Percentiles rank a stretch among this genome's conserved stretches.
Evolutionary conservation across 805 yeast species (phyloP).

Genomic region (Suhomyces xylopsoci): DNA sequence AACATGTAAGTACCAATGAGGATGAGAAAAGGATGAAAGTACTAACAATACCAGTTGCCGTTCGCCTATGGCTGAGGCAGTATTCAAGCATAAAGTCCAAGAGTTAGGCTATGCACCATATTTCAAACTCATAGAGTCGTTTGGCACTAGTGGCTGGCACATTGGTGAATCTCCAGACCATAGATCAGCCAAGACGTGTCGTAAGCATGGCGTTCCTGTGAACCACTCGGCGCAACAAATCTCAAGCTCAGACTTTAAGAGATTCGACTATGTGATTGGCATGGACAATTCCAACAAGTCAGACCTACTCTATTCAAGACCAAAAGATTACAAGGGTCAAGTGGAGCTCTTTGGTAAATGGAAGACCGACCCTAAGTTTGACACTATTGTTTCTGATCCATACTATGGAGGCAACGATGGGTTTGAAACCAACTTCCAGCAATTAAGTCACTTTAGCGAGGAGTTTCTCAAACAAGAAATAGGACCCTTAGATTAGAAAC

Average conservation of each 20-base stretch:
- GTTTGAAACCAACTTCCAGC: constrained; percentile 75
- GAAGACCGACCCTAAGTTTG: constrained; percentile 49
- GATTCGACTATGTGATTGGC: constrained; percentile 66
- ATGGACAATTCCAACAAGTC: constrained; percentile 64
- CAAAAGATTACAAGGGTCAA: constrained; percentile 46
- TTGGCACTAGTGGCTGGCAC: constrained; percentile 86
- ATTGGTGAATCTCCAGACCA: constrained; percentile 79
- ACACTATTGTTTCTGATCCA: constrained; percentile 77
- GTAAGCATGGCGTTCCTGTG: constrained; percentile 68
- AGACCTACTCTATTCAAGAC: constrained; percentile 51
- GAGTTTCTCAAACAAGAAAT: constrained; percentile 57
- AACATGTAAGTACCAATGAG: constrained; percentile 57
- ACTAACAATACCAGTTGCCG: constrained; percentile 56
- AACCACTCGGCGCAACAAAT: constrained; percentile 75
- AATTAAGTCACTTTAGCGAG: constrained; percentile 70
- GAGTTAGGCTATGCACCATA: constrained; percentile 40
- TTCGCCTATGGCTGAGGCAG: constrained; percentile 98
- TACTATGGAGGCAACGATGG: constrained; percentile 88
- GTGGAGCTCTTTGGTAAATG: constrained; percentile 80
- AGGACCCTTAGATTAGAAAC: neutral
- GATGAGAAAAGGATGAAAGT: neutral
- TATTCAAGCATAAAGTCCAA: constrained; percentile 64
- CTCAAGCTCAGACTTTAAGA: constrained; percentile 44
- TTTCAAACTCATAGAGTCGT: constrained; percentile 72
- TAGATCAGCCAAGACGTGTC: constrained; percentile 67